phyloP scores from a whole-genome alignment of 495 filamentous ascomycete species.

The Lasiosphaeria ovina region DNA sequence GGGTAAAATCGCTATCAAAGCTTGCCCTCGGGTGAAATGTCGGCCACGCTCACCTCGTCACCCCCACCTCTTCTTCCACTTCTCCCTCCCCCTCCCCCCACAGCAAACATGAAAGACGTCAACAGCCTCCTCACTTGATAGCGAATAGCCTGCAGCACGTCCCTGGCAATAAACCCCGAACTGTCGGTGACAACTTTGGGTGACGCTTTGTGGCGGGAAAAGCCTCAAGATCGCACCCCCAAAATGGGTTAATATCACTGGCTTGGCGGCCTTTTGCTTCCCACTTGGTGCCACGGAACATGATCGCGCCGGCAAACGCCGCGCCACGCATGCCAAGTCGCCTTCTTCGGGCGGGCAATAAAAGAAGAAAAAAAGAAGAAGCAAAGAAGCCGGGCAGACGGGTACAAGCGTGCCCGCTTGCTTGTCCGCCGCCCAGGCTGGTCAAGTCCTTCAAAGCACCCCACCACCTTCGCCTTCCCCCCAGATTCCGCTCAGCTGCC shows the following conservation, averaged over 20 bases:
- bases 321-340: background rate
- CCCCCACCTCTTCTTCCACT: too few species aligned
- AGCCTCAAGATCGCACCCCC: background rate
- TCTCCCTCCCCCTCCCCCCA: too few species aligned
- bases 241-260: too few species aligned
- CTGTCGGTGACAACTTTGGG: background rate
- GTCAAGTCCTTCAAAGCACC: too few species aligned
- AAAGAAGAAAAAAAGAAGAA: background rate
- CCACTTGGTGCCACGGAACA: background rate
- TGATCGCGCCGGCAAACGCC: background rate
- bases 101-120: too few species aligned
- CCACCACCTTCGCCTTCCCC: too few species aligned
- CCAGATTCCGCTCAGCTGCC: too few species aligned
- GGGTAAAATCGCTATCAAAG: too few species aligned
- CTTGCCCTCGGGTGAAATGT: too few species aligned
- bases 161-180: background rate
- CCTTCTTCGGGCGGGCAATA: background rate
- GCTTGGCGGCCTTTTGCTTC: too few species aligned
- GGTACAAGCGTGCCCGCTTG: background rate
- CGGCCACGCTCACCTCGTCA: too few species aligned
- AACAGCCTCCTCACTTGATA: background rate
- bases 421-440: background rate
- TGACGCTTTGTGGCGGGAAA: background rate
- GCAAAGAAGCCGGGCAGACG: background rate
- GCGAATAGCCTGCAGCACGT: constrained; percentile 1